Conservation (phyloP, 495 filamentous ascomycete species). For the Penicillium odoratum region DNA sequence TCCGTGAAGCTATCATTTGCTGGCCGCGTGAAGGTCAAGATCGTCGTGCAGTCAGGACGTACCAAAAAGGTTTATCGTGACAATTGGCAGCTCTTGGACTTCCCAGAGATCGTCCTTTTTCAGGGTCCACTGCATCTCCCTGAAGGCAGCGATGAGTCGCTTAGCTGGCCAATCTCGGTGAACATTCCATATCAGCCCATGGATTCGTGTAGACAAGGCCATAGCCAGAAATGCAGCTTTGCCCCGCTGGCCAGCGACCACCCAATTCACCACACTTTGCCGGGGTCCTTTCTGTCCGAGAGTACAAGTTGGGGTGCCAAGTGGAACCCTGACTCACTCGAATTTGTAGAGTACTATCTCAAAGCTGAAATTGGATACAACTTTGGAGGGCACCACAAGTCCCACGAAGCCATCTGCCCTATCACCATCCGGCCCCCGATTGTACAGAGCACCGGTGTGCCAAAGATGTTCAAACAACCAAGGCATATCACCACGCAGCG, state of each 20-base stretch:
- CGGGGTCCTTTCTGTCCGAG: slow-evolving; percentile 18
- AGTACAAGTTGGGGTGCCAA: neutral
- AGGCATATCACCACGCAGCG: slow-evolving; percentile 14
- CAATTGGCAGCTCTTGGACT: neutral
- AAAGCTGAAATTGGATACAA: slow-evolving; percentile 16
- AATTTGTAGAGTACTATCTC: slow-evolving; percentile 24
- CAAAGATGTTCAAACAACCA: neutral
- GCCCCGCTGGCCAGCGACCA: slow-evolving; percentile 21
- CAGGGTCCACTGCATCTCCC: slow-evolving; percentile 17
- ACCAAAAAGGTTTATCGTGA: neutral
- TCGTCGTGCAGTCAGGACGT: neutral
- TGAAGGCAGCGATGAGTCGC: neutral
- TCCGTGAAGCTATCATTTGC: slow-evolving; percentile 8
- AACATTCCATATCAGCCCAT: slow-evolving; percentile 14
- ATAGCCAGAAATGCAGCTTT: slow-evolving; percentile 18
- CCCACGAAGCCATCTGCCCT: slow-evolving; percentile 8
- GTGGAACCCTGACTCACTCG: slow-evolving; percentile 6
- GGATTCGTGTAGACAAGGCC: neutral
- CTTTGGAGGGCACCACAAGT: neutral
- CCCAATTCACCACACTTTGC: slow-evolving; percentile 13
- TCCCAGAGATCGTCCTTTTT: slow-evolving; percentile 3
- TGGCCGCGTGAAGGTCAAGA: slow-evolving; percentile 10
- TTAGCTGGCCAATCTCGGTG: slow-evolving; percentile 21
- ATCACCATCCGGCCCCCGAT: slow-evolving; percentile 12
- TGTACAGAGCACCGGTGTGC: neutral